Percentiles rank a stretch among this genome's conserved stretches.
Evolutionary conservation across 345 rosid genomes (phyloP).

Genomic region (Populus alba): DNA sequence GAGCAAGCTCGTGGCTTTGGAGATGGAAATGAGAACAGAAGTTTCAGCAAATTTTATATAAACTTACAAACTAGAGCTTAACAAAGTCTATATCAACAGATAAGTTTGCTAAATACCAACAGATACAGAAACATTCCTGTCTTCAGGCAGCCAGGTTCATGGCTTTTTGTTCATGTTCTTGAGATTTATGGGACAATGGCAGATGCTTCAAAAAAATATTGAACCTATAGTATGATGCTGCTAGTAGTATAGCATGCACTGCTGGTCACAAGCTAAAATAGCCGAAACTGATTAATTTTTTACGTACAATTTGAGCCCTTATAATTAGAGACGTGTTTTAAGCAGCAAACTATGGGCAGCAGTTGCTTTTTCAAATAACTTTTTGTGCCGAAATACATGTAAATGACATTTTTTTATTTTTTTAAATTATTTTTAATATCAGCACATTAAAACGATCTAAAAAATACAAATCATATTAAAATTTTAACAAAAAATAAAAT

Average conservation of each 20-base stretch:
- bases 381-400: no score
- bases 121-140: background rate
- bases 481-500: no score
- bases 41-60: background rate
- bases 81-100: background rate
- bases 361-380: no score
- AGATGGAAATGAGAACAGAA: background rate
- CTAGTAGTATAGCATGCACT: background rate
- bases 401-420: no score
- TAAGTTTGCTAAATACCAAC: background rate
- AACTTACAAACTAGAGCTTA: background rate
- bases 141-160: background rate
- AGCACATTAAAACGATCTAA: no score
- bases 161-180: background rate
- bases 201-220: background rate
- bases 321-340: no score
- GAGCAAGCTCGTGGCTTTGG: background rate
- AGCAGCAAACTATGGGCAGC: no score
- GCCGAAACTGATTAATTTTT: background rate
- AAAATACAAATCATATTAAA: no score
- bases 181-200: background rate
- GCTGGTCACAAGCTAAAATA: background rate
- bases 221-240: background rate
- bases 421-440: no score
- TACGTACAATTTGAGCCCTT: no score